These are phyloP conservation scores for Ophiostoma ips DNA, from an alignment of 2,329 filamentous ascomycete species.

Conservation along the genomic window DNA sequence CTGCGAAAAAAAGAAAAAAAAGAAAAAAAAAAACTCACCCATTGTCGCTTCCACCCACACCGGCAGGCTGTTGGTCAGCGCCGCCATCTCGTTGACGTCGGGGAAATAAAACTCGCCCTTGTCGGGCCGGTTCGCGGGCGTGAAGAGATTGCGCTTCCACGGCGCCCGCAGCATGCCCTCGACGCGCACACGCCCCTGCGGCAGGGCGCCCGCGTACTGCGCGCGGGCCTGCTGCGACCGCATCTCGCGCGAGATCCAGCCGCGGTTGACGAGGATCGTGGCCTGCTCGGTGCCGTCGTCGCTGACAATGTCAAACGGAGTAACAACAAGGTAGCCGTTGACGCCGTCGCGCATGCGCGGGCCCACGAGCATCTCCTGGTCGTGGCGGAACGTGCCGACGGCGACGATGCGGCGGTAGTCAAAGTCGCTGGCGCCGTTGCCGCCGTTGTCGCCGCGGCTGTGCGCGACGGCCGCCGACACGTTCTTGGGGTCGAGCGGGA, in stretches of 20 bases:
- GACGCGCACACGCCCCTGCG: conserved; percentile 57
- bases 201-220: conserved; percentile 50
- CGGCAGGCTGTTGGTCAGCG: conserved; percentile 63
- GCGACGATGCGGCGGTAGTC: conserved; percentile 79
- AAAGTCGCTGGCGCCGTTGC: conserved; percentile 39
- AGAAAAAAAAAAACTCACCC: conserved; percentile 39
- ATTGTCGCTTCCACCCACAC: conserved; percentile 96
- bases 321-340: conserved; percentile 83
- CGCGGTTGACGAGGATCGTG: conserved; percentile 66
- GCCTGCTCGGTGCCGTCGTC: conserved; percentile 16
- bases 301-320: conserved; percentile 55
- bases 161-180: conserved; percentile 78
- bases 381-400: conserved; percentile 62
- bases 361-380: conserved; percentile 92
- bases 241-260: conserved; percentile 77
- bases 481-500: conserved; percentile 63
- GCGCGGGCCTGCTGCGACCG: conserved; percentile 47
- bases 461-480: conserved; percentile 69
- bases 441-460: conserved; percentile 4
- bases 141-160: conserved; percentile 97
- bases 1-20: too few relatives aligned
- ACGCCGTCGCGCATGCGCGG: conserved; percentile 79
- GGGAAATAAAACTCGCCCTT: conserved; percentile 88
- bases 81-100: conserved; percentile 84
- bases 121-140: conserved; percentile 74